Evolutionary conservation across 805 yeast genomes (phyloP), one percentile per base, ranked within the genome.

Genomic region (Teunomyces kruisii): DNA sequence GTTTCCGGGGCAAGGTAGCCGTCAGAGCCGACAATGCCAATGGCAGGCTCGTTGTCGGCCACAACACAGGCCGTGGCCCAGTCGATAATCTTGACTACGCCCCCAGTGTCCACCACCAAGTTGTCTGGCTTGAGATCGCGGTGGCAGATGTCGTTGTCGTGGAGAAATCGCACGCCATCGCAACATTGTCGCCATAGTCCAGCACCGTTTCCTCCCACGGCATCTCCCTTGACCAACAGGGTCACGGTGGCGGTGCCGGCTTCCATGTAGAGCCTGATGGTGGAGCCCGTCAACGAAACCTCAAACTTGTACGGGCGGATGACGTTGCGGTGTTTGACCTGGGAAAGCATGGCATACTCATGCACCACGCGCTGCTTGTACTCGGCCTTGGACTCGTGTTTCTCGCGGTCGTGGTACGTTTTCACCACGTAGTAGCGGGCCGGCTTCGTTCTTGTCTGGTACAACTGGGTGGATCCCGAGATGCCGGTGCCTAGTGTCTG

Each of bases 51-150:
- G 26, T 30, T 38, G 10, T 53, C 47, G 17, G 19, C 40, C 6
- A 51, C 36, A 9, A 43, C 29, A 8, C 51, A 32, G 2, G 70
- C 65, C 8, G 73, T 64, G 6, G 61, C 67, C 45, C 68, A 68
- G 48, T 79, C 84, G 27, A 79, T 72, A 14, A 79, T 49, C 53
- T 78, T 78, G 33, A 76, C 50, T 2, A 45, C 39, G 0, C 68
- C 68, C 1, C 14, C 27, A 12, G 41, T 16, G 37, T 55, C 64
- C 15, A 77, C 40, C 28, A 77, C 67, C 39, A 78, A 51, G 48
- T 79, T 79, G 22, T 69, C 77, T 17, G 74, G 61, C 56, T 79
- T 79, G 42, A 79, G 53, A 58, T 79, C 84, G 32, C 83, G 61
- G 54, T 79, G 83, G 47, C 75, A 70, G 12, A 75, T 50, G 17